phyloP scores from a whole-genome alignment of 2,329 filamentous ascomycete genomes.

The Exophiala sp. region DNA sequence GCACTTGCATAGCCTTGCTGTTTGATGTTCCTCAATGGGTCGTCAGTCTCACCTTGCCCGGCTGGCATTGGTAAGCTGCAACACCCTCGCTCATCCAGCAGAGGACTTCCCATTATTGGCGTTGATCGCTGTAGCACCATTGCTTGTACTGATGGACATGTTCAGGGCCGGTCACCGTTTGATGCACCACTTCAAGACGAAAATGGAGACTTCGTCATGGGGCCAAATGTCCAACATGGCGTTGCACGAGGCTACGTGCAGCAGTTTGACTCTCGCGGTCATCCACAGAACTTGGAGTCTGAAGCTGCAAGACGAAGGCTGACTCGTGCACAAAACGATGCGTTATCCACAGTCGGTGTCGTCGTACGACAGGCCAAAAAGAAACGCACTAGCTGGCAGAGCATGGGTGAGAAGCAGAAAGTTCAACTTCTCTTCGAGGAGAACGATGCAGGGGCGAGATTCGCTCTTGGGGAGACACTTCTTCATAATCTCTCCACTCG shows the following conservation, averaged over 20 bases:
- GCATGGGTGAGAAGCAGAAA: conserved; percentile 34
- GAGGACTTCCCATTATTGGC: not conserved
- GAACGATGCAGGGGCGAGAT: conserved; percentile 14
- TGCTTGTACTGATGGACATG: not conserved
- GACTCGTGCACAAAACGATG: conserved; percentile 49
- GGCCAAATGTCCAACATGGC: conserved; percentile 26
- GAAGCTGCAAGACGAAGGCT: conserved; percentile 39
- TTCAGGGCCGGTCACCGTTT: conserved; percentile 26
- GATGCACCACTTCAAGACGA: conserved; percentile 25
- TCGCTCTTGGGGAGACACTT: conserved; percentile 3
- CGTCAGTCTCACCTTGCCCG: conserved; percentile 44
- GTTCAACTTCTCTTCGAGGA: conserved; percentile 34
- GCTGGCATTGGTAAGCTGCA: conserved; percentile 43
- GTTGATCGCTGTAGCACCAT: not conserved
- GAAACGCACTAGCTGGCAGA: conserved; percentile 24
- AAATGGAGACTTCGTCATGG: conserved; percentile 24
- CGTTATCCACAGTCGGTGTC: conserved; percentile 48
- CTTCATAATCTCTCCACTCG: conserved; percentile 10
- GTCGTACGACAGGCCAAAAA: conserved; percentile 42
- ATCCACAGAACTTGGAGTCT: conserved; percentile 45
- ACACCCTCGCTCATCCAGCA: not conserved
- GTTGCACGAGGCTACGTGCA: conserved; percentile 45
- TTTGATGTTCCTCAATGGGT: conserved; percentile 35
- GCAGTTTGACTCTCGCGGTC: conserved; percentile 46
- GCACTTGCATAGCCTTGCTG: not conserved